Conservation (phyloP, 306 rosid genomes). For the Fagus crenata region DNA sequence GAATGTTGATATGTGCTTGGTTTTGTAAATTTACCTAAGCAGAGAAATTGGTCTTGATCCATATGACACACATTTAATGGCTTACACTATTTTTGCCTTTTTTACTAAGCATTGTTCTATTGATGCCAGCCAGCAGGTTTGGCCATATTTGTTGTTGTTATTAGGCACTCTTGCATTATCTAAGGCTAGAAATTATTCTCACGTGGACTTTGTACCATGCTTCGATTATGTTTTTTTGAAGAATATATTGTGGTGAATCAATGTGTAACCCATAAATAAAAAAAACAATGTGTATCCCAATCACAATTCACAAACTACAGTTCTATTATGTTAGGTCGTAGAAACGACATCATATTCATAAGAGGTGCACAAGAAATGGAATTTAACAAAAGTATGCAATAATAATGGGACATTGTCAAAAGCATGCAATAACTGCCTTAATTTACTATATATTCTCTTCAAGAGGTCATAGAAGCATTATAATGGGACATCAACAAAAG, state of each 20-base stretch:
- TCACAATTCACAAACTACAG: not conserved
- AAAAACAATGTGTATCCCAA: too few relatives aligned
- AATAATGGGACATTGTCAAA: not conserved
- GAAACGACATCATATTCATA: too few relatives aligned
- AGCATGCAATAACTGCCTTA: too few relatives aligned
- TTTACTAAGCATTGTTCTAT: not conserved
- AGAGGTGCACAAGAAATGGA: not conserved
- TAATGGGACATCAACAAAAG: not conserved
- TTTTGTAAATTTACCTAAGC: not conserved
- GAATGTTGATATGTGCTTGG: not conserved
- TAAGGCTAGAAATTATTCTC: not conserved
- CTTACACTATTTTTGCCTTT: not conserved
- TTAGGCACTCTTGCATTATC: not conserved
- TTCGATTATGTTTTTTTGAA: too few relatives aligned
- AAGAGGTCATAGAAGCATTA: not conserved
- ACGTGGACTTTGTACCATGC: too few relatives aligned
- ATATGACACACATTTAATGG: not conserved
- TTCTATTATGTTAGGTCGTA: not conserved
- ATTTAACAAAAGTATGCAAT: not conserved
- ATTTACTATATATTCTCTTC: too few relatives aligned
- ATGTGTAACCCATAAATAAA: too few relatives aligned
- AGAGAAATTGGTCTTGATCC: not conserved
- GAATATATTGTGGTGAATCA: too few relatives aligned
- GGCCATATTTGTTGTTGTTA: not conserved
- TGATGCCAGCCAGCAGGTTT: not conserved